A percentile compares a stretch with the other conserved stretches of the same genome.
These are phyloP conservation scores for Babesia sp. DNA, from an alignment of 169 alveolate genomes.

Conservation along the genomic window DNA sequence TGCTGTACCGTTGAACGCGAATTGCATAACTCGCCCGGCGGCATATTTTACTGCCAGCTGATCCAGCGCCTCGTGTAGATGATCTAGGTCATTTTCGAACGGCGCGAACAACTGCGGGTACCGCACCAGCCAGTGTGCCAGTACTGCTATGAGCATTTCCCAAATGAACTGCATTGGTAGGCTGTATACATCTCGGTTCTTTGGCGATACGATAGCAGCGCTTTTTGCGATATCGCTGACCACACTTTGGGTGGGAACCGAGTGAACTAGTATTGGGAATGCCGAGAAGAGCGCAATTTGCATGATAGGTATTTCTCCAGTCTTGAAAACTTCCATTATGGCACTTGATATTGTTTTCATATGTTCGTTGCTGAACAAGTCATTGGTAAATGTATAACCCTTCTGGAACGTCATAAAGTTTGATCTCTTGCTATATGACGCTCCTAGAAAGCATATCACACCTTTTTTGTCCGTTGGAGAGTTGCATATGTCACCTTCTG, in stretches of 20 bases:
- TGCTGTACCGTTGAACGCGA: conserved; percentile 55
- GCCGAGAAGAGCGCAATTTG: conserved; percentile 54
- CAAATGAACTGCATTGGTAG: conserved; percentile 25
- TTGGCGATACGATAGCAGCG: conserved; percentile 1
- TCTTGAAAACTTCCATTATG: conserved; percentile 4
- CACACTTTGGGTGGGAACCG: conserved; percentile 38
- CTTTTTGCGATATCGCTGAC: conserved; percentile 17
- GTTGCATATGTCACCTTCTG: conserved; percentile 3
- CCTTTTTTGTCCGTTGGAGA: not conserved
- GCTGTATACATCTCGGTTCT: conserved; percentile 3
- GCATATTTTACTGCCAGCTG: conserved; percentile 30
- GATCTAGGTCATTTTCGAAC: conserved; percentile 2
- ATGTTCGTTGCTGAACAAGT: conserved; percentile 8
- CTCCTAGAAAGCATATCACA: conserved; percentile 38
- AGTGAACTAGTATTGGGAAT: conserved; percentile 54
- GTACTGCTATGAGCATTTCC: conserved; percentile 39
- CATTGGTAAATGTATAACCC: conserved; percentile 52
- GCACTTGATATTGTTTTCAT: conserved; percentile 3
- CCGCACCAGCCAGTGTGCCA: conserved; percentile 34
- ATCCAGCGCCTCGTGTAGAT: conserved; percentile 9
- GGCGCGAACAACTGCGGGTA: conserved; percentile 24
- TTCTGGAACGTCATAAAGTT: conserved; percentile 36
- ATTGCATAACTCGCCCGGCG: conserved; percentile 29
- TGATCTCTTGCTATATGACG: conserved; percentile 5
- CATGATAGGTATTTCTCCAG: conserved; percentile 9